phyloP scores from a whole-genome alignment of 345 rosid species.

The Viola odorata region DNA sequence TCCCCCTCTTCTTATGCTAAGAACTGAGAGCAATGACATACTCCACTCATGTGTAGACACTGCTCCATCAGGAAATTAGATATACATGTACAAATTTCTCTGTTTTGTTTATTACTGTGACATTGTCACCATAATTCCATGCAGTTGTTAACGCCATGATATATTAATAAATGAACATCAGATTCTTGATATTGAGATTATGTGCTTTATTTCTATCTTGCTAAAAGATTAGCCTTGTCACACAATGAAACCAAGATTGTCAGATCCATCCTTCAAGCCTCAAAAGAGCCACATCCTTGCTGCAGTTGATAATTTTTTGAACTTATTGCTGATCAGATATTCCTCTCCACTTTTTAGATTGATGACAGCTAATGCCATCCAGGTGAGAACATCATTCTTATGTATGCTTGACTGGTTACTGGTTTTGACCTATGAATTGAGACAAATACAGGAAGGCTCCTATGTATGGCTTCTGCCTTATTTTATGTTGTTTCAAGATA shows the following conservation, averaged over 20 bases:
- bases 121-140: too few species aligned
- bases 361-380: slow-evolving; percentile 65
- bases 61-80: too few species aligned
- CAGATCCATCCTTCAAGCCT: slow-evolving; percentile 85
- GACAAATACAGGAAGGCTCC: too few species aligned
- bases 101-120: too few species aligned
- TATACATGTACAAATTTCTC: too few species aligned
- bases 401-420: neutral
- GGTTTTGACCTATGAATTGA: too few species aligned
- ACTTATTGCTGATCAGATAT: slow-evolving; percentile 67
- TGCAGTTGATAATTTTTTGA: slow-evolving; percentile 57
- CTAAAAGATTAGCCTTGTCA: slow-evolving; percentile 10
- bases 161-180: neutral
- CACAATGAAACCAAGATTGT: slow-evolving; percentile 85
- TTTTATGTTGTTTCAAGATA: neutral
- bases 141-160: neutral
- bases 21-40: too few species aligned
- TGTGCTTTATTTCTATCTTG: slow-evolving; percentile 1
- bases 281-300: slow-evolving; percentile 64
- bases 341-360: slow-evolving; percentile 89
- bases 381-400: slow-evolving; percentile 39
- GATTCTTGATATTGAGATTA: neutral
- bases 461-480: too few species aligned
- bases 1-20: too few species aligned
- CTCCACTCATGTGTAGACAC: too few species aligned